Evolutionary conservation across 2,329 filamentous ascomycete genomes (phyloP).

Genomic region (Aspergillus pseudoterreus): DNA sequence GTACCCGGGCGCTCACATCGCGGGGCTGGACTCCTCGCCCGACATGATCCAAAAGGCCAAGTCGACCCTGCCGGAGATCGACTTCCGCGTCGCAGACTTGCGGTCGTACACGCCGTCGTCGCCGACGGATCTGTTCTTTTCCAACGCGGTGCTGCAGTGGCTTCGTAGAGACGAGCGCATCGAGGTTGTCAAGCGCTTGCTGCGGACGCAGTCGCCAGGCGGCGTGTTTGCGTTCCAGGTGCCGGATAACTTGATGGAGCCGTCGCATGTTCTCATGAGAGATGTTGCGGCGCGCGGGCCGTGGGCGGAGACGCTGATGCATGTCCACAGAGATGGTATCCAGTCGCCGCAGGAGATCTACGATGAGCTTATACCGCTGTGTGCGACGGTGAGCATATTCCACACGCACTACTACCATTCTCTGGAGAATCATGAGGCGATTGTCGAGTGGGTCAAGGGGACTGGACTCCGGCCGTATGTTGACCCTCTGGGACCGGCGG

Average conservation of each 20-base stretch:
- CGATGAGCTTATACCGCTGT: slow-evolving; percentile 45
- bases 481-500: slow-evolving; percentile 42
- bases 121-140: slow-evolving; percentile 47
- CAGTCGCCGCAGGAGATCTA: slow-evolving; percentile 49
- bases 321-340: slow-evolving; percentile 46
- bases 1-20: slow-evolving; percentile 48
- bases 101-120: slow-evolving; percentile 35
- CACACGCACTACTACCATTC: slow-evolving; percentile 53
- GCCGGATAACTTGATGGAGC: slow-evolving; percentile 50
- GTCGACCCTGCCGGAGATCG: slow-evolving; percentile 34
- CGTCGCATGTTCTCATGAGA: slow-evolving; percentile 51
- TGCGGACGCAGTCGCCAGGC: slow-evolving; percentile 40
- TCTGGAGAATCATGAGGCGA: slow-evolving; percentile 45
- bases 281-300: slow-evolving; percentile 37
- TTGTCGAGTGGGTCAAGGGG: slow-evolving; percentile 60
- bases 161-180: slow-evolving; percentile 44
- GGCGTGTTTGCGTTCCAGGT: slow-evolving; percentile 55
- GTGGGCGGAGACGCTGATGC: slow-evolving; percentile 35
- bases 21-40: slow-evolving; percentile 53
- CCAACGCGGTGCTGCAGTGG: slow-evolving; percentile 61
- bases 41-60: slow-evolving; percentile 55
- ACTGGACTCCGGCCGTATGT: slow-evolving; percentile 56
- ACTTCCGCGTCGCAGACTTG: slow-evolving; percentile 49
- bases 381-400: slow-evolving; percentile 50
- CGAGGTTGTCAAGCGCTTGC: slow-evolving; percentile 41